Evolutionary conservation across 352 stramenopile species (phyloP).

Genomic region (Phytophthora cajani): DNA sequence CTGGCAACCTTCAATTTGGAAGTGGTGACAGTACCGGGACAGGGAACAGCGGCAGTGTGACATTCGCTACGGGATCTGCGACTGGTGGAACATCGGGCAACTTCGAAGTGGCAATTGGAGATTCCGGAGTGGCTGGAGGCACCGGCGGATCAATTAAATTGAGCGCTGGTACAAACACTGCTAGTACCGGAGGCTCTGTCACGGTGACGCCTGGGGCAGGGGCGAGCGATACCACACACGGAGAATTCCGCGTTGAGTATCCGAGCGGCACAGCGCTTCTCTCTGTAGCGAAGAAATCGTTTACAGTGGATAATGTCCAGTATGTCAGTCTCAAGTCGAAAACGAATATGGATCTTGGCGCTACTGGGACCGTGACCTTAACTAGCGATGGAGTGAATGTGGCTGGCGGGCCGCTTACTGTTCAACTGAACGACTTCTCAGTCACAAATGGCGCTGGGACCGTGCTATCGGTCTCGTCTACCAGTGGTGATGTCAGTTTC

Average conservation of each 20-base stretch:
- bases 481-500: constrained; percentile 36
- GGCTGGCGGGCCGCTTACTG: constrained; percentile 31
- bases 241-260: constrained; percentile 53
- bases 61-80: constrained; percentile 42
- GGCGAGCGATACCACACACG: constrained; percentile 26
- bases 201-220: constrained; percentile 49
- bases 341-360: constrained; percentile 39
- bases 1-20: constrained; percentile 40
- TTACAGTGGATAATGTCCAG: constrained; percentile 48
- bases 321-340: constrained; percentile 41
- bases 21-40: constrained; percentile 30
- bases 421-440: constrained; percentile 38
- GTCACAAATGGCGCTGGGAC: constrained; percentile 16
- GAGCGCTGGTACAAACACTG: constrained; percentile 39
- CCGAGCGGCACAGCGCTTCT: constrained; percentile 35
- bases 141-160: constrained; percentile 44
- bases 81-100: constrained; percentile 34
- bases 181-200: constrained; percentile 43
- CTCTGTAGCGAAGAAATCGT: constrained; percentile 33
- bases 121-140: constrained; percentile 30
- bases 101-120: constrained; percentile 47
- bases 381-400: constrained; percentile 33
- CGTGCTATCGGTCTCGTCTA: constrained; percentile 28
- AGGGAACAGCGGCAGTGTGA: constrained; percentile 50
- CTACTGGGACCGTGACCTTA: constrained; percentile 40